These are phyloP conservation scores for Mycena floridula DNA, from an alignment of 768 basidiomycete genomes.

Conservation along the genomic window DNA sequence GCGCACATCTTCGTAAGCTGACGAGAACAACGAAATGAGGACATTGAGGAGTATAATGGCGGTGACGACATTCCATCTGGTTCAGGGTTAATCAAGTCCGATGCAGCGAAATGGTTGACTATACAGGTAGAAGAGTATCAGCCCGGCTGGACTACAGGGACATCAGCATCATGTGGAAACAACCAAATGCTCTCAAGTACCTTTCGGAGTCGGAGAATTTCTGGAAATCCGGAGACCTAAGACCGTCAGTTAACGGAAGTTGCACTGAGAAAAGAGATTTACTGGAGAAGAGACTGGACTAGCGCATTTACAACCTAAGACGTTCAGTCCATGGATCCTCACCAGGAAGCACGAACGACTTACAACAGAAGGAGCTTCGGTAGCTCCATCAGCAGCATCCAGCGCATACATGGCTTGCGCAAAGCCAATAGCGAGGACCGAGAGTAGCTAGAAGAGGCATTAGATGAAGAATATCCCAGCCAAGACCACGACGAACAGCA, in stretches of 20 bases:
- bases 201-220: conserved; percentile 40
- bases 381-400: conserved; percentile 82
- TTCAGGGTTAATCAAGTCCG: conserved; percentile 3
- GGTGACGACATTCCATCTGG: conserved; percentile 78
- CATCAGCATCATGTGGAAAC: background rate
- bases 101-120: conserved; percentile 18
- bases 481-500: conserved; percentile 51
- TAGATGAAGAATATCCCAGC: conserved; percentile 23
- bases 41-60: conserved; percentile 87
- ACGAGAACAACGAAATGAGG: conserved; percentile 91
- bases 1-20: conserved; percentile 87
- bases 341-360: conserved; percentile 11
- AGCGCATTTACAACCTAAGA: conserved; percentile 62
- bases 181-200: conserved; percentile 23
- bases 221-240: conserved; percentile 60
- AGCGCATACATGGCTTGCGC: conserved; percentile 83
- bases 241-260: background rate
- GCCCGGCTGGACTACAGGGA: conserved; percentile 41
- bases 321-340: conserved; percentile 1
- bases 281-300: conserved; percentile 81
- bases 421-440: conserved; percentile 80
- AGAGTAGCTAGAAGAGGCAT: conserved; percentile 50
- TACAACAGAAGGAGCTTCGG: conserved; percentile 46
- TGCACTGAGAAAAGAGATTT: conserved; percentile 17
- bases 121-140: conserved; percentile 79